Evolutionary conservation across 306 rosid species (phyloP).

Genomic region (Pyrus bretschneideri): DNA sequence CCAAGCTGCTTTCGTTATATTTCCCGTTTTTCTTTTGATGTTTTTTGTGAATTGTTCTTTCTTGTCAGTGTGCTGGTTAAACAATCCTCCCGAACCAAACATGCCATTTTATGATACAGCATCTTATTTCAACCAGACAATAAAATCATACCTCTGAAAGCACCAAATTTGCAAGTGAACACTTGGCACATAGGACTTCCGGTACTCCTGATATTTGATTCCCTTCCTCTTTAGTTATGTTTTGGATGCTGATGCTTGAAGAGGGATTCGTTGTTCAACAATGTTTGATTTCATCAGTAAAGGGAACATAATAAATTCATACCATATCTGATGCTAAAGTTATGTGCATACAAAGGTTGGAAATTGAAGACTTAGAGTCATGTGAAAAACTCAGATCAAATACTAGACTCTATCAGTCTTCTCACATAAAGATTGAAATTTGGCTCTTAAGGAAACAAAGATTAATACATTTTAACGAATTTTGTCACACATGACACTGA

Average conservation of each 20-base stretch:
- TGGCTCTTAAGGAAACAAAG: slow-evolving; percentile 10
- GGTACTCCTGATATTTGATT: background rate
- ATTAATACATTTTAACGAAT: background rate
- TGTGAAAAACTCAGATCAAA: background rate
- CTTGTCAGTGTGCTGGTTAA: background rate
- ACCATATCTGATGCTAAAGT: background rate
- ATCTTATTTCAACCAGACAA: background rate
- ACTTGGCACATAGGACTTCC: background rate
- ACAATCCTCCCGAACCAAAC: background rate
- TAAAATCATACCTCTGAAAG: background rate
- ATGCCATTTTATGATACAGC: background rate
- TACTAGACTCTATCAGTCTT: background rate
- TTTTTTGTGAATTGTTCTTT: background rate
- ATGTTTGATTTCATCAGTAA: background rate
- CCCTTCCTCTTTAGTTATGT: background rate
- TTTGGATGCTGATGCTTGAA: background rate
- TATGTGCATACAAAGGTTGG: background rate
- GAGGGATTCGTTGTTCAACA: background rate
- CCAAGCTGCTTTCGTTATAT: background rate
- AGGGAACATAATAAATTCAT: background rate
- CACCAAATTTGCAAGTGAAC: background rate
- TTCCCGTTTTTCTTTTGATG: background rate
- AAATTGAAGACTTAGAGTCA: background rate
- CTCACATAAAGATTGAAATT: background rate
- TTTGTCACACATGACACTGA: background rate